These are phyloP conservation scores for Leersia perrieri DNA, from an alignment of 176 grass and related monocot genomes.

Conservation along the genomic window DNA sequence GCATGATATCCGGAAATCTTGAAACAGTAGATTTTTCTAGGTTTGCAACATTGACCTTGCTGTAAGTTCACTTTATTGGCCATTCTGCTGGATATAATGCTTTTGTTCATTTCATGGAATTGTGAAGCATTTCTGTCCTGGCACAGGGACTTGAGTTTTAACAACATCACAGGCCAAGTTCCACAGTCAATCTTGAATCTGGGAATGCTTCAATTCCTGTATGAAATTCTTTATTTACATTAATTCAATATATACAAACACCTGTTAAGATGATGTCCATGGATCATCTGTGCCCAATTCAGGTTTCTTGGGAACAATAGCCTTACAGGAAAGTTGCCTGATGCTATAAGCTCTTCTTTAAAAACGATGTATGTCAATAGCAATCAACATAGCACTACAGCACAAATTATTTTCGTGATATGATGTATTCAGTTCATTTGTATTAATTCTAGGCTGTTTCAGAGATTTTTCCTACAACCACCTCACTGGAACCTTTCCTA, in stretches of 20 bases:
- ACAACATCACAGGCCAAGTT: too few relatives aligned
- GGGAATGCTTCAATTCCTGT: constrained; percentile 52
- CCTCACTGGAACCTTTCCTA: constrained; percentile 66
- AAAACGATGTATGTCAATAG: constrained; percentile 52
- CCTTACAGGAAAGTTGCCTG: constrained; percentile 61
- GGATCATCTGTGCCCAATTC: background rate
- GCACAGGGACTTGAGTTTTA: too few relatives aligned
- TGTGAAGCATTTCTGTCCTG: too few relatives aligned
- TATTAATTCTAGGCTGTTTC: constrained; percentile 26
- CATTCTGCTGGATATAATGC: background rate
- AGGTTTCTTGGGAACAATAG: constrained; percentile 98
- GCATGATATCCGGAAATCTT: constrained; percentile 49
- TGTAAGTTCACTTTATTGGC: background rate
- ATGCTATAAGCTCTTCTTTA: constrained; percentile 48
- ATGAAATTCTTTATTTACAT: constrained; percentile 33
- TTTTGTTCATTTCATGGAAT: too few relatives aligned
- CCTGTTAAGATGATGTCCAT: background rate
- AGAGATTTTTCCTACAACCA: constrained; percentile 97
- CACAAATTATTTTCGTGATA: background rate
- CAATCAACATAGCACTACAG: background rate
- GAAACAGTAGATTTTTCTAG: constrained; percentile 30
- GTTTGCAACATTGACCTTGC: background rate
- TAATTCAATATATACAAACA: background rate
- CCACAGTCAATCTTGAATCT: constrained; percentile 78
- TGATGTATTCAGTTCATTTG: background rate